phyloP scores from a whole-genome alignment of 169 alveolate species.

The Plasmodium inui region DNA sequence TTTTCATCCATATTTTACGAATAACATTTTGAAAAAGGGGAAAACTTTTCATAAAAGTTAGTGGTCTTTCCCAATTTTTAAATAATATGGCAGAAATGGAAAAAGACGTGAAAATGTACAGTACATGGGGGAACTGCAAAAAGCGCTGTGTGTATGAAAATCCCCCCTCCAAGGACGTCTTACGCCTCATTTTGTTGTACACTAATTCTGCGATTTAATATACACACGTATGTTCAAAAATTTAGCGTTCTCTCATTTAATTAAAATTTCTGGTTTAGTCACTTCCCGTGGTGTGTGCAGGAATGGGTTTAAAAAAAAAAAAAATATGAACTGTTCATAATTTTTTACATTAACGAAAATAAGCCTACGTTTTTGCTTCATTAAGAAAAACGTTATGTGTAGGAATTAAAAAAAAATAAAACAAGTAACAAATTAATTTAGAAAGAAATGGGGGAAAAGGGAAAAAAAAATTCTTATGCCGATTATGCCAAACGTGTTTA shows the following conservation, averaged over 20 bases:
- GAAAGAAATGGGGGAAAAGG: background rate
- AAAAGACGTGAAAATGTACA: background rate
- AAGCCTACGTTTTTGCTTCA: background rate
- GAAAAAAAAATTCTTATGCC: background rate
- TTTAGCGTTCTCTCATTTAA: background rate
- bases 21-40: background rate
- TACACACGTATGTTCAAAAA: background rate
- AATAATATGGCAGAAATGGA: background rate
- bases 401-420: background rate
- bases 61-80: background rate
- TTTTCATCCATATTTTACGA: background rate
- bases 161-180: background rate
- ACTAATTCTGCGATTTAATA: background rate
- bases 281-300: constrained; percentile 3
- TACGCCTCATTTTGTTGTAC: background rate
- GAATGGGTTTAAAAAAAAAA: constrained; percentile 1
- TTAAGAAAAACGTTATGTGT: background rate
- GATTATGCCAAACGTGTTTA: background rate
- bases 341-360: background rate
- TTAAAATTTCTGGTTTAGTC: background rate
- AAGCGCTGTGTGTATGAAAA: background rate
- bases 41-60: background rate
- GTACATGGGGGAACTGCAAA: background rate
- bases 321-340: background rate
- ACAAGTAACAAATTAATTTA: background rate